Evolutionary conservation across 2,329 filamentous ascomycete genomes (phyloP).

Genomic region (Aspergillus candidus): DNA sequence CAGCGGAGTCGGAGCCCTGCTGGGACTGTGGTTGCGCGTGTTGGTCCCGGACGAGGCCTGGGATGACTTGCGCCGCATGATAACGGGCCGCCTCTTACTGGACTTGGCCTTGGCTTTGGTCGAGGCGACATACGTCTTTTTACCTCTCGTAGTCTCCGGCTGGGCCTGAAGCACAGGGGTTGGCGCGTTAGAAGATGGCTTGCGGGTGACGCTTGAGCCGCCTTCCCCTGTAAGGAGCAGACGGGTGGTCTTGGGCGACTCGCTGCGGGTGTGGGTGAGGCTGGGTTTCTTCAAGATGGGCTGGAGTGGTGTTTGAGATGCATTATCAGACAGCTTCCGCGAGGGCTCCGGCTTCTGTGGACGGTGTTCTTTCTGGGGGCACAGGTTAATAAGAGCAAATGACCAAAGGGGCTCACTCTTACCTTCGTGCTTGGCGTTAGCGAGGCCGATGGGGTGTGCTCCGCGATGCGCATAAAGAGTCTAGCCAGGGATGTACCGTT

Average conservation of each 20-base stretch:
- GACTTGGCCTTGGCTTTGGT: conserved; percentile 23
- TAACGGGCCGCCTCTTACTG: conserved; percentile 25
- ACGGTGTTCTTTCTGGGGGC: neutral
- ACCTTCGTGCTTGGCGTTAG: neutral
- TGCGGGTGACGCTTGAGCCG: conserved; percentile 21
- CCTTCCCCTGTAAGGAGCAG: conserved; percentile 23
- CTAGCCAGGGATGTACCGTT: conserved; percentile 35
- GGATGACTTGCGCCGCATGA: conserved; percentile 33
- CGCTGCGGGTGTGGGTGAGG: conserved; percentile 15
- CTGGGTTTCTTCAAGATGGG: conserved; percentile 38
- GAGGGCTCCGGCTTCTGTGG: conserved; percentile 1
- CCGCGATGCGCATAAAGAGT: conserved; percentile 42
- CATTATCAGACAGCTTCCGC: neutral
- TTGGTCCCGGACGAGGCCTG: conserved; percentile 21
- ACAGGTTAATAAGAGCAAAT: too few relatives aligned
- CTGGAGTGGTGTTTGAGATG: conserved; percentile 21
- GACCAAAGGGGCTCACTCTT: too few relatives aligned
- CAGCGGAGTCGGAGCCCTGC: conserved; percentile 2
- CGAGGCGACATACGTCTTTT: conserved; percentile 24
- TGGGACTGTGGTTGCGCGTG: conserved; percentile 11
- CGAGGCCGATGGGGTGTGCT: conserved; percentile 20
- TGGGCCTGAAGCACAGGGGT: conserved; percentile 13
- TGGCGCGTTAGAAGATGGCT: conserved; percentile 22
- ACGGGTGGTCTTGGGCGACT: conserved; percentile 26
- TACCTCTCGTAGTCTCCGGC: conserved; percentile 13